Percentiles rank a stretch among this genome's conserved stretches.
phyloP scores from a whole-genome alignment of 228 moss, liverwort and hornwort species.

The Sphagnum fallax region DNA sequence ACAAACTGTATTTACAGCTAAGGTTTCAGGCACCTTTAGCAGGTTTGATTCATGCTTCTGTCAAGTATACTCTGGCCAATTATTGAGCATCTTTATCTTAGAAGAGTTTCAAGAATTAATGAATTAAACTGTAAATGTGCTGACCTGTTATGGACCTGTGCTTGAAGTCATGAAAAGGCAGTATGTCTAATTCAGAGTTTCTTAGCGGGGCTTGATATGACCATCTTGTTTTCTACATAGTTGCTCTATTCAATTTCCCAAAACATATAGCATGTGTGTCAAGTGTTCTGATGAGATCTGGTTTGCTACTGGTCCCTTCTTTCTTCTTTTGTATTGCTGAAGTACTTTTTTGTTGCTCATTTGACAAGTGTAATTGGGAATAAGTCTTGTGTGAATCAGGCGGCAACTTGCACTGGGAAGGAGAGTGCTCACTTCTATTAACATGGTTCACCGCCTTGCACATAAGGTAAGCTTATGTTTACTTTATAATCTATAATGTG shows the following conservation, averaged over 20 bases:
- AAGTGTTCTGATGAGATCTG: too few relatives aligned
- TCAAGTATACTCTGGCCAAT: too few relatives aligned
- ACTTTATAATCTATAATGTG: neutral
- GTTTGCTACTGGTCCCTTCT: too few relatives aligned
- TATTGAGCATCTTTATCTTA: neutral
- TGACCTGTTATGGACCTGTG: too few relatives aligned
- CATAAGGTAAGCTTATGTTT: conserved; percentile 38
- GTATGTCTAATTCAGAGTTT: neutral
- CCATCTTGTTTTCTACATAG: too few relatives aligned
- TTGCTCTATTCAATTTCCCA: too few relatives aligned
- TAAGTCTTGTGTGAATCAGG: conserved; percentile 20
- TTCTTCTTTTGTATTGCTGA: too few relatives aligned
- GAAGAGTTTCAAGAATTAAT: too few relatives aligned
- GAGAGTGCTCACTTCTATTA: conserved; percentile 63
- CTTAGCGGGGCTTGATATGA: neutral
- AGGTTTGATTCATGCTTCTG: conserved; percentile 28
- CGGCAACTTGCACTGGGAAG: conserved; percentile 78
- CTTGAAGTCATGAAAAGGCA: neutral
- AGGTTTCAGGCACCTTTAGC: conserved; percentile 87
- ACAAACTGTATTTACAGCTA: conserved; percentile 69
- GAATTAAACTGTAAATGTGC: too few relatives aligned
- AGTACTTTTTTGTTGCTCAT: too few relatives aligned
- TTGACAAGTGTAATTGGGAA: too few relatives aligned
- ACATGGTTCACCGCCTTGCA: conserved; percentile 67
- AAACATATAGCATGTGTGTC: too few relatives aligned